Evolutionary conservation across 2,329 filamentous ascomycete genomes (phyloP).

Genomic region (Shiraia bambusicola): DNA sequence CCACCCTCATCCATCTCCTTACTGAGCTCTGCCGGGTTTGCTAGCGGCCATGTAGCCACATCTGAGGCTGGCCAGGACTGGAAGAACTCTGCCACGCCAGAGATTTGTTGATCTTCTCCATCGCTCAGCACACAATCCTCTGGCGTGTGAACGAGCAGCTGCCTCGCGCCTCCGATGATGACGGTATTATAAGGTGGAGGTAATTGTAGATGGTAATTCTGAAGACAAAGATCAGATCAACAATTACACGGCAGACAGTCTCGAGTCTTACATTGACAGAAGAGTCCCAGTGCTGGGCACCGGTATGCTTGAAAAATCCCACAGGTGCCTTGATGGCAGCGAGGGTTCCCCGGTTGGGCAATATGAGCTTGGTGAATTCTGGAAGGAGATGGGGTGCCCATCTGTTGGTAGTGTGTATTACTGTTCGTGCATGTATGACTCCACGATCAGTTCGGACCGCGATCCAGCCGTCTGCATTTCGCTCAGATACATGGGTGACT

Average conservation of each 20-base stretch:
- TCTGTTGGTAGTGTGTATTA: conserved; percentile 13
- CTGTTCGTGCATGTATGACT: conserved; percentile 6
- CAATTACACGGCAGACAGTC: no score
- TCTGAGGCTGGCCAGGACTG: conserved; percentile 10
- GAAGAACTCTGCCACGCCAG: conserved; percentile 8
- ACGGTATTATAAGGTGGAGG: conserved; percentile 13
- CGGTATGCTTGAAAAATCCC: conserved; percentile 11
- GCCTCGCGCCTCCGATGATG: conserved; percentile 12
- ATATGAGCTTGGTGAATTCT: conserved; percentile 8
- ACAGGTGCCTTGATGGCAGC: conserved; percentile 10
- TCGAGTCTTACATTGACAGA: conserved; percentile 8
- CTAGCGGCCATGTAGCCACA: conserved; percentile 4
- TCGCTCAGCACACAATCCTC: conserved; percentile 6
- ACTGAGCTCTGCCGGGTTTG: conserved; percentile 4
- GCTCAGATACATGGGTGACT: conserved; percentile 9
- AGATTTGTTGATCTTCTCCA: conserved; percentile 7
- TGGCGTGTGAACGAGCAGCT: conserved; percentile 7
- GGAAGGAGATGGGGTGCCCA: conserved; percentile 15
- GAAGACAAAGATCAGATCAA: not conserved
- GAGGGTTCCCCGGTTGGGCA: conserved; percentile 5
- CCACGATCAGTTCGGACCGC: conserved; percentile 6
- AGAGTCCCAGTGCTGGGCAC: conserved; percentile 13
- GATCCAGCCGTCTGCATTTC: conserved; percentile 7
- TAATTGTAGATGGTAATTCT: conserved; percentile 14
- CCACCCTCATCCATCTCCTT: conserved; percentile 7